Evolutionary conservation across 352 stramenopile genomes (phyloP), one percentile per base, ranked within the genome.

Genomic region (Chrysophaeum taylorii): DNA sequence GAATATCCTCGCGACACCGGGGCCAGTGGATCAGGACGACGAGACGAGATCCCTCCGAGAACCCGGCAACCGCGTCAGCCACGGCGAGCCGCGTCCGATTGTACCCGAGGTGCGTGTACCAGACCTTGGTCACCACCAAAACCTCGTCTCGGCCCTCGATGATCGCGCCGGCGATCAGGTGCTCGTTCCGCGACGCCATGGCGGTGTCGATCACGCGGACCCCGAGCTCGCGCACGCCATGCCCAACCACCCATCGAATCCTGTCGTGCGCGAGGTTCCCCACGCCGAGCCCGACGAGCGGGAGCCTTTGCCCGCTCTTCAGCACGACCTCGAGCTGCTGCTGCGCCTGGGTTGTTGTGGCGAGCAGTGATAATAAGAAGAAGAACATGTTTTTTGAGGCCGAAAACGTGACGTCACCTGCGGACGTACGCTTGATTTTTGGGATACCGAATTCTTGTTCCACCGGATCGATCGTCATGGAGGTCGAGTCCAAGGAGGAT

Each of bases 81-180:
- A 85, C 73, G 2, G 76, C 76, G 21, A 85, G 42, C 66, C 75
- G 83, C 1, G 82, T 87, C 25, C 82, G 73, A 54, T 83, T 77
- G 63, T 87, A 86, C 42, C 81, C 81, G 1, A 87, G 72, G 64
- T 86, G 69, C 48, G 82, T 86, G 52, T 86, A 87, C 82, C 82
- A 87, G 18, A 87, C 79, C 68, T 87, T 87, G 14, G 82, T 86
- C 1, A 87, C 73, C 2, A 87, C 73, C 38, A 85, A 78, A n/a
- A 86, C 63, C 35, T 53, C 43, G 43, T n/a, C 43, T n/a, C n/a
- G 23, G 23, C 43, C 43, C 43, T 53, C 43, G 23, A n/a, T 53
- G n/a, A 89, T 79, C 2, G 79, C 77, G 42, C 82, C 57, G 0
- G 75, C 76, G 41, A 89, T 72, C 23, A 84, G 73, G 53, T 75